Percentiles rank a stretch among this genome's conserved stretches.
phyloP scores from a whole-genome alignment of 2,329 filamentous ascomycete species.

The Apiospora saccharicola region DNA sequence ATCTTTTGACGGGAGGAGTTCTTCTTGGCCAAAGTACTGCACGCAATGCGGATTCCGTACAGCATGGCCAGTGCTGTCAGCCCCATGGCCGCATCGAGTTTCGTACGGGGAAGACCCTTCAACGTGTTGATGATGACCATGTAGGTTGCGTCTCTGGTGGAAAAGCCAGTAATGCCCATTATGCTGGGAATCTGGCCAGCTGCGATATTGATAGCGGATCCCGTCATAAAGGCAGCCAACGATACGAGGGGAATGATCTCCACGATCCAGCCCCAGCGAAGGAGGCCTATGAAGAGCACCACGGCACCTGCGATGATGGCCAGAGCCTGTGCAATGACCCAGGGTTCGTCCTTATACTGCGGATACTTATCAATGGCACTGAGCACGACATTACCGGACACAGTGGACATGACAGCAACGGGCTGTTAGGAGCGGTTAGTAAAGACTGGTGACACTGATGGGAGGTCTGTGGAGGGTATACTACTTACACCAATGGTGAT shows the following conservation, averaged over 20 bases:
- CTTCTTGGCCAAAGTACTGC: constrained; percentile 72
- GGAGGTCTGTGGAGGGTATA: neutral
- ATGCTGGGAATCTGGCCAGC: constrained; percentile 83
- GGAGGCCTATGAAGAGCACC: constrained; percentile 78
- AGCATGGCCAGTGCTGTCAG: constrained; percentile 81
- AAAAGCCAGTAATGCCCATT: constrained; percentile 79
- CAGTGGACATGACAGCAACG: constrained; percentile 92
- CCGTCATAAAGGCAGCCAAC: constrained; percentile 96
- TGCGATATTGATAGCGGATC: constrained; percentile 88
- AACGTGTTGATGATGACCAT: constrained; percentile 83
- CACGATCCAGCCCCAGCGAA: constrained; percentile 87
- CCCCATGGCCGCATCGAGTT: constrained; percentile 86
- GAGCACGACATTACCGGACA: constrained; percentile 82
- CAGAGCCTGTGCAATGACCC: constrained; percentile 79
- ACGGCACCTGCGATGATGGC: constrained; percentile 81
- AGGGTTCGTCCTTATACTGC: constrained; percentile 53
- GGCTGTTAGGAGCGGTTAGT: constrained; percentile 60
- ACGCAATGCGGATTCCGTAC: constrained; percentile 74
- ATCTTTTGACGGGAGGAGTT: constrained; percentile 74
- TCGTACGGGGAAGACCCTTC: constrained; percentile 71
- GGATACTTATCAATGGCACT: constrained; percentile 66
- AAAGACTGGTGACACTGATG: constrained; percentile 26
- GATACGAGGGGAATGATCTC: constrained; percentile 91
- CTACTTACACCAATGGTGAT: constrained; percentile 88
- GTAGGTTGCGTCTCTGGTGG: constrained; percentile 81